These are phyloP conservation scores for Psilocybe mexicana DNA, from an alignment of 1,284 basidiomycete species.

Conservation along the genomic window DNA sequence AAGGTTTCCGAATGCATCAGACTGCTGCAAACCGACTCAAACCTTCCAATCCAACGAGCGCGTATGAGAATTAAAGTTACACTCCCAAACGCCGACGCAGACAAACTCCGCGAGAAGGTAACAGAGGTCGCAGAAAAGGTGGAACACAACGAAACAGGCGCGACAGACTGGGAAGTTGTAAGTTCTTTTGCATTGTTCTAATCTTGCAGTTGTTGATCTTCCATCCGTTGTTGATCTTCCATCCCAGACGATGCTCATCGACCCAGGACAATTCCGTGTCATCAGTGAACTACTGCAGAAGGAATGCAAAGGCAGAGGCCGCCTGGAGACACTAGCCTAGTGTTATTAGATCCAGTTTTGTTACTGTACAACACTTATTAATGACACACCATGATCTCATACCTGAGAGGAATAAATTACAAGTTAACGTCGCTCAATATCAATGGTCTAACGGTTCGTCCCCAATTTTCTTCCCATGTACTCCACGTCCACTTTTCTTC, in stretches of 20 bases:
- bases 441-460: slow-evolving; percentile 62
- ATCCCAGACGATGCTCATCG: slow-evolving; percentile 82
- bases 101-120: slow-evolving; percentile 73
- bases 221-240: slow-evolving; percentile 3
- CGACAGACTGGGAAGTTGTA: slow-evolving; percentile 88
- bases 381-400: not conserved
- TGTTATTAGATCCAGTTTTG: slow-evolving; percentile 7
- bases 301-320: slow-evolving; percentile 84
- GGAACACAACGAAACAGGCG: slow-evolving; percentile 78
- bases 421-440: slow-evolving; percentile 50
- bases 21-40: slow-evolving; percentile 75
- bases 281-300: slow-evolving; percentile 90
- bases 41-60: slow-evolving; percentile 89
- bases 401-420: slow-evolving; percentile 12
- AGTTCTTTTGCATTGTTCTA: slow-evolving; percentile 32
- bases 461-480: slow-evolving; percentile 88
- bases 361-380: not conserved
- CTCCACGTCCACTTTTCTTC: slow-evolving; percentile 57
- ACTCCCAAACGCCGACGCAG: slow-evolving; percentile 76
- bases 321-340: slow-evolving; percentile 76
- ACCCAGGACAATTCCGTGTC: slow-evolving; percentile 88
- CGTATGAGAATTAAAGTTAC: slow-evolving; percentile 90
- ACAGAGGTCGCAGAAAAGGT: slow-evolving; percentile 77
- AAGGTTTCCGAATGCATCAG: slow-evolving; percentile 93
- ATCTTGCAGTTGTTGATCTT: not conserved